These are phyloP conservation scores for Lyophyllum semitale DNA, from an alignment of 768 basidiomycete genomes.

Conservation along the genomic window DNA sequence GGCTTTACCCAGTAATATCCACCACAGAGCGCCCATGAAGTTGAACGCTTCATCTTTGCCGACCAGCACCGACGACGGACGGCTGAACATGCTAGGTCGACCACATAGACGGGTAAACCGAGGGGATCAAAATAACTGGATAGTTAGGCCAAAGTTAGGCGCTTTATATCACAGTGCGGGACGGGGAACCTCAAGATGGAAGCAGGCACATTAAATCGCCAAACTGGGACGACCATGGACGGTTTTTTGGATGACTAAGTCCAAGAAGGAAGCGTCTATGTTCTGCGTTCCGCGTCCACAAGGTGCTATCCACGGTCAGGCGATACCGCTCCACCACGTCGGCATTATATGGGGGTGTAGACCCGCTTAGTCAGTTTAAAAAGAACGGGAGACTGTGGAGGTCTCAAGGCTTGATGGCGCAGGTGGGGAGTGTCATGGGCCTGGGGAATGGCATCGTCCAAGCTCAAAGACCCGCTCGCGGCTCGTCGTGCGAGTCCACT, in stretches of 20 bases:
- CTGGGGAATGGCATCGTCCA: neutral
- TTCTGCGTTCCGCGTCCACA: neutral
- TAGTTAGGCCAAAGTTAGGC: neutral
- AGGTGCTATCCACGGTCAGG: neutral
- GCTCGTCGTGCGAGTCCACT: neutral
- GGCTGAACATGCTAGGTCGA: neutral
- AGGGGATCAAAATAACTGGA: conserved; percentile 8
- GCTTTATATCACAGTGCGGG: conserved; percentile 11
- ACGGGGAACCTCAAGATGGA: conserved; percentile 6
- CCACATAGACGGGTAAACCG: neutral
- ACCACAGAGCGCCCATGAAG: neutral
- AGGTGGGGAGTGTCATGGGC: neutral
- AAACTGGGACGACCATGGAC: conserved; percentile 4
- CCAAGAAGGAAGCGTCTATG: conserved; percentile 2
- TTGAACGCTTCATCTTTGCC: neutral
- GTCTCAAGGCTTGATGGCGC: neutral
- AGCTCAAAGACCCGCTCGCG: neutral
- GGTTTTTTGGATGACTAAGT: conserved; percentile 9
- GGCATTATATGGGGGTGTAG: neutral
- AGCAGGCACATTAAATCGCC: conserved; percentile 15
- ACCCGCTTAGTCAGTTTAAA: neutral
- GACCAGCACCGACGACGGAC: neutral
- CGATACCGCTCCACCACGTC: neutral
- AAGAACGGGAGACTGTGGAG: neutral
- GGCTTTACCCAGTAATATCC: neutral